phyloP scores from a whole-genome alignment of 176 grass and related monocot genomes.

The Coix lacrymajobi region DNA sequence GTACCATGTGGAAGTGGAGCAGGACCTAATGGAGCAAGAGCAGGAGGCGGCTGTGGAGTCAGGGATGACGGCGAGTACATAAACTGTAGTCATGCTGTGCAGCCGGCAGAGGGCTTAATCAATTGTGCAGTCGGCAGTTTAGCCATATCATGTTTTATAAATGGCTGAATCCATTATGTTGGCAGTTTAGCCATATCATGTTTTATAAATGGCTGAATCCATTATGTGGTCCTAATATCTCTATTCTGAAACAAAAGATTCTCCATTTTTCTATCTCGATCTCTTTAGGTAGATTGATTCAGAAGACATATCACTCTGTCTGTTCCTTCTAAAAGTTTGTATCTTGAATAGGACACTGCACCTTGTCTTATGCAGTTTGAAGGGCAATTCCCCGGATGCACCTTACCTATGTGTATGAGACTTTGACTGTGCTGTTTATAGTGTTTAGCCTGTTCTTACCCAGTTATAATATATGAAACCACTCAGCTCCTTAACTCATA shows the following conservation, averaged over 20 bases:
- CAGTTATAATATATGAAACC: neutral
- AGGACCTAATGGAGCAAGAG: neutral
- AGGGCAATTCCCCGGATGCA: neutral
- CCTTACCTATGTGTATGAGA: neutral
- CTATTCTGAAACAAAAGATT: neutral
- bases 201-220: neutral
- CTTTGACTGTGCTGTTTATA: neutral
- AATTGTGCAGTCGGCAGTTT: neutral
- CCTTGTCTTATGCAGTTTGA: neutral
- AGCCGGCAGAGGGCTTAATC: neutral
- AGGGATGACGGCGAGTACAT: neutral
- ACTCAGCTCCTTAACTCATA: neutral
- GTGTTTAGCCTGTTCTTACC: neutral
- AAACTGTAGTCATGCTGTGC: neutral
- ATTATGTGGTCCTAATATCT: neutral
- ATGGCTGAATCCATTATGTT: neutral
- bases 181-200: neutral
- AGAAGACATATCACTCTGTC: neutral
- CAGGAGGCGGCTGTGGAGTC: neutral
- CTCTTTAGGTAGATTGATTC: neutral
- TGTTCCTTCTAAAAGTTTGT: neutral
- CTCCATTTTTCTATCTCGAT: neutral
- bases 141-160: neutral
- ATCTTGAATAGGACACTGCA: neutral
- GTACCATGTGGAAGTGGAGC: neutral